Evolutionary conservation across 2,329 filamentous ascomycete genomes (phyloP).

Genomic region (Phyllosticta paracitricarpa): DNA sequence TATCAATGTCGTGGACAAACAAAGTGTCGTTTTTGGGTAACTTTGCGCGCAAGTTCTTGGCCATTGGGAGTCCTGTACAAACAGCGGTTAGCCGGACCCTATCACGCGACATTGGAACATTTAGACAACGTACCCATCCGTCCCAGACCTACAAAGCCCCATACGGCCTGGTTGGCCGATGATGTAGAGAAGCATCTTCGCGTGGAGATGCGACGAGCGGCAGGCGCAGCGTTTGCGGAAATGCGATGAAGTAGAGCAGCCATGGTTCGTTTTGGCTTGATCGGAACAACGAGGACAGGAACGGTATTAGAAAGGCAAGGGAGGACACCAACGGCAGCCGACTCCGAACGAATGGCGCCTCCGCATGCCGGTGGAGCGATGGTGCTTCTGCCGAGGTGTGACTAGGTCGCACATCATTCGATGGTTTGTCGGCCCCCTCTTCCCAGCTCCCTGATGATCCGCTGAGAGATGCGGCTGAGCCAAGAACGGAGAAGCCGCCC

Average conservation of each 20-base stretch:
- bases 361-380: conserved; percentile 6
- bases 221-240: conserved; percentile 13
- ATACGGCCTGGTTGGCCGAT: conserved; percentile 31
- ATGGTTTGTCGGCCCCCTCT: background rate
- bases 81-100: background rate
- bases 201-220: conserved; percentile 13
- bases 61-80: conserved; percentile 58
- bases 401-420: conserved; percentile 5
- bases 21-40: conserved; percentile 53
- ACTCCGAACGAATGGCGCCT: conserved; percentile 5
- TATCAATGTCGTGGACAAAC: conserved; percentile 57
- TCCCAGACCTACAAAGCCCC: conserved; percentile 43
- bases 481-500: background rate
- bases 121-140: conserved; percentile 36
- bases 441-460: conserved; percentile 4
- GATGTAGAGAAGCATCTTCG: conserved; percentile 36
- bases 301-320: conserved; percentile 4
- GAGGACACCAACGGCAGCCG: conserved; percentile 1
- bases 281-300: background rate
- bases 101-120: conserved; percentile 4
- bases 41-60: conserved; percentile 58
- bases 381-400: conserved; percentile 9
- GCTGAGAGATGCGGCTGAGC: conserved; percentile 9
- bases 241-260: conserved; percentile 13
- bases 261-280: conserved; percentile 13